Base-by-base conservation (phyloP, 73 alveolate genomes). In the Tetrahymena elliotti region DNA sequence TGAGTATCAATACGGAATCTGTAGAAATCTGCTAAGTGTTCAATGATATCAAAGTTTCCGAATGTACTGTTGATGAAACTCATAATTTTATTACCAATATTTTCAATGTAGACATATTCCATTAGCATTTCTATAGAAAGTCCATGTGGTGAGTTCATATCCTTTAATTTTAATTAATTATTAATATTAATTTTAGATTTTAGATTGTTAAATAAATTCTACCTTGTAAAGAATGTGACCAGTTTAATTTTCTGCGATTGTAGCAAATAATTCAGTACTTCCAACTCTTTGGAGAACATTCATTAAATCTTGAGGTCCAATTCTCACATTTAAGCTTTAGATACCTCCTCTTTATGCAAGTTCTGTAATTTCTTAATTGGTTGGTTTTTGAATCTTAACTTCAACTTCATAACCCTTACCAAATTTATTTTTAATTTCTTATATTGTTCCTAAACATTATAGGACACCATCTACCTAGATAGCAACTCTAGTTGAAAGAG, bases 361-460 rank as follows among this genome's bases (percentile, higher is more conserved):
- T 37, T 83, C 94, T 38, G 93, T 53, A 35, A 97, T 94, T 97
- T 98, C 98, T 34, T 98, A 93, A 22, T 24, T 34, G 37, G 95
- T 96, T 4, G 98, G 98, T 41, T 95, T 96, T 36, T 93, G 94
- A n/a, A 98, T 96, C 93, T 98, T 98, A 36, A 97, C 97, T 94
- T 97, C 98, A 33, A 98, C 96, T 94, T 98, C 99, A 95, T 97
- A 99, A 33, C 99, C 99, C 93, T 97, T 97, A 41, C 99, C 99
- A 97, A 96, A 99, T 93, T 97, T 98, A 96, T 97, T 98, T 94
- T 98, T 99, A 27, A 99, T 97, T 94, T 99, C 99, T 95, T 98
- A 95, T 12, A 98, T 97, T 18, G 99, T 93, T 0, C 99, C 99
- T 94, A 97, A 93, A 94, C 99, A 99, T 34, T 97, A 96, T 92